Conservation (phyloP, 2,329 filamentous ascomycete genomes). For the Aspergillus piperis region DNA sequence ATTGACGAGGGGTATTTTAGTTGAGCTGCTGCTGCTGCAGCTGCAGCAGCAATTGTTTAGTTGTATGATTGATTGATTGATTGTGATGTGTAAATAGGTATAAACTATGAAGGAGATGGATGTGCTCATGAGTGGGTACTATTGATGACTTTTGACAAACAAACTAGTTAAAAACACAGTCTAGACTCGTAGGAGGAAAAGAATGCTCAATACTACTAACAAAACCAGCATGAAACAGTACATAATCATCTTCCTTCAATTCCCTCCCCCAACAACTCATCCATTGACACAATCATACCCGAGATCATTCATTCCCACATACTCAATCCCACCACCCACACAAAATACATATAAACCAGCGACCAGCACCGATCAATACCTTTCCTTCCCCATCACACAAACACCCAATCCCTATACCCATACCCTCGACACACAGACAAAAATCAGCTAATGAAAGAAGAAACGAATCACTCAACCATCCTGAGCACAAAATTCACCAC, state of each 20-base stretch:
- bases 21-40: no score
- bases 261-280: neutral
- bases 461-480: conserved; percentile 31
- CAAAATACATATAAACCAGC: neutral
- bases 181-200: neutral
- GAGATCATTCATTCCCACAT: no score
- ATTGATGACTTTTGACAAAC: neutral
- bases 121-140: neutral
- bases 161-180: neutral
- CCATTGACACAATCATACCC: neutral
- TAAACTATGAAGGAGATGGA: neutral
- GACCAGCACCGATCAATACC: conserved; percentile 4
- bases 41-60: neutral
- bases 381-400: neutral
- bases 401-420: neutral
- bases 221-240: neutral
- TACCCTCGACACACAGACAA: neutral
- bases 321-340: no score
- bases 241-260: neutral
- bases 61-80: neutral
- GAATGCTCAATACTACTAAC: neutral
- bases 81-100: neutral
- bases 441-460: neutral
- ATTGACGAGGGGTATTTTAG: conserved; percentile 18
- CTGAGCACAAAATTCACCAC: conserved; percentile 92